phyloP scores from a whole-genome alignment of 345 rosid species.

The Gossypioides kirkii region DNA sequence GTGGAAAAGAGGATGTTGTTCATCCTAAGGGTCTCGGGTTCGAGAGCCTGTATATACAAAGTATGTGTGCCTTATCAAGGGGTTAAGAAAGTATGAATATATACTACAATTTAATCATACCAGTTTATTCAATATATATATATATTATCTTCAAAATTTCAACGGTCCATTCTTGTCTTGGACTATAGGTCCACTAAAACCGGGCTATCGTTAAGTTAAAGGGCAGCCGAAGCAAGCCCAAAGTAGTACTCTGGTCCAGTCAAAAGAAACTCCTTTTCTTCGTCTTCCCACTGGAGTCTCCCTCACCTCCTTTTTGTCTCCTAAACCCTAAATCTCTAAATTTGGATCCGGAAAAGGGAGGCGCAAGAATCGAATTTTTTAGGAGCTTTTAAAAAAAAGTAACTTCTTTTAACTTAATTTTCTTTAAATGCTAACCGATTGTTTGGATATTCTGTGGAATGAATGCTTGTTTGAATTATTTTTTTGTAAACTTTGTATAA shows the following conservation, averaged over 20 bases:
- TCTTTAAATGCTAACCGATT: neutral
- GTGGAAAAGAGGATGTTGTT: no score
- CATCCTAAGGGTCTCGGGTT: no score
- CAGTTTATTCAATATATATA: no score
- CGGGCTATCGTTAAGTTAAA: neutral
- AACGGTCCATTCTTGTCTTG: no score
- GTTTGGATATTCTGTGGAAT: neutral
- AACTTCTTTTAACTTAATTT: neutral
- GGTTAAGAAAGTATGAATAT: no score
- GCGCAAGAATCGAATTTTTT: neutral
- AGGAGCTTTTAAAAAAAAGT: neutral
- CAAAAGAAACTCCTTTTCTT: neutral
- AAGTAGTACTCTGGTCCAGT: neutral
- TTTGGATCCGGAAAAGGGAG: neutral
- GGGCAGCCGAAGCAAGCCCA: neutral
- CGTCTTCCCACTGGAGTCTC: neutral
- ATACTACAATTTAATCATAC: no score
- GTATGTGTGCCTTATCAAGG: no score
- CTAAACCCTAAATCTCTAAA: slow-evolving; percentile 20
- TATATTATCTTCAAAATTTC: no score
- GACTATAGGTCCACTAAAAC: neutral
- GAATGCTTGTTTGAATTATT: neutral
- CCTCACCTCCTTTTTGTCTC: neutral
- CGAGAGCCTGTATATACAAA: no score
- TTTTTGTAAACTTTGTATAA: neutral